These are phyloP conservation scores for Leishmania major DNA, from an alignment of 208 protist species.

Conservation along the genomic window DNA sequence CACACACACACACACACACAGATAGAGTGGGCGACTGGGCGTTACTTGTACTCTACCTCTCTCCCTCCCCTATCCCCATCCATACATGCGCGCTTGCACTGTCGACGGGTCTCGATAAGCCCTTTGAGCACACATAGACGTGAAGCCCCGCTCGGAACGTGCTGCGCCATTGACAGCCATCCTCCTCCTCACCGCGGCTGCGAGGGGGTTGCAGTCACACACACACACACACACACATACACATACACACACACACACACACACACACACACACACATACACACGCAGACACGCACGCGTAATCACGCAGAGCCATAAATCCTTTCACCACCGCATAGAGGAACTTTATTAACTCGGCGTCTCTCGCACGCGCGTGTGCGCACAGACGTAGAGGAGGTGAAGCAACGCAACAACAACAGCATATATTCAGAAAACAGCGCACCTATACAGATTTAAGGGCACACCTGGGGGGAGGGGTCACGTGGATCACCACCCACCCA, in stretches of 20 bases:
- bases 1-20: background rate
- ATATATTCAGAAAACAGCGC: background rate
- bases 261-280: background rate
- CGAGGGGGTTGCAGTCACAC: background rate
- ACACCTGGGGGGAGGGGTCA: background rate
- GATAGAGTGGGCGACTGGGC: background rate
- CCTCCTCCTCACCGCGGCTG: background rate
- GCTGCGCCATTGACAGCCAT: background rate
- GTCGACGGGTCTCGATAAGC: background rate
- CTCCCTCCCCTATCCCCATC: background rate
- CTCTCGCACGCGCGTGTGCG: background rate
- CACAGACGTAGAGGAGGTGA: background rate
- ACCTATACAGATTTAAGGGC: background rate
- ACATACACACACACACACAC: constrained; percentile 1
- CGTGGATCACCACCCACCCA: background rate
- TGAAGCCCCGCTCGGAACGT: background rate
- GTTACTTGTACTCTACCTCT: background rate
- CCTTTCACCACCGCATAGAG: constrained; percentile 5
- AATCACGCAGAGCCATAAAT: background rate
- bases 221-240: background rate
- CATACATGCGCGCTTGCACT: background rate
- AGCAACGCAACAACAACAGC: background rate
- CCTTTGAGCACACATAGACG: background rate
- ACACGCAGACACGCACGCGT: constrained; percentile 7
- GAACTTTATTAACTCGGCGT: background rate